phyloP scores from a whole-genome alignment of 2,329 filamentous ascomycete species.

The Cercospora zeina region DNA sequence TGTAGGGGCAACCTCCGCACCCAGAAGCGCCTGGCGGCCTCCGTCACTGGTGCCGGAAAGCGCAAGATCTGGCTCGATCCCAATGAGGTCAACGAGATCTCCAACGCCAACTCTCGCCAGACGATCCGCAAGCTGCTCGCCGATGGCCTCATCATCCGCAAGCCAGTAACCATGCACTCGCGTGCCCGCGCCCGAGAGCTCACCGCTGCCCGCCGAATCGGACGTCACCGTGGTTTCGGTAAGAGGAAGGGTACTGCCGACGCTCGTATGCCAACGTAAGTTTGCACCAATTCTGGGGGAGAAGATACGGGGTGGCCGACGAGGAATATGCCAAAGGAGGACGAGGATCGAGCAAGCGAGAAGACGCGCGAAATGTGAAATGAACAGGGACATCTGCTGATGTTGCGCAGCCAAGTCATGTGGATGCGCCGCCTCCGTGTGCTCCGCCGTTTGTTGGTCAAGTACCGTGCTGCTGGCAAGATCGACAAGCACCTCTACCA shows the following conservation, averaged over 20 bases:
- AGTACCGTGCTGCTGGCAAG: slow-evolving; percentile 99
- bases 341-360: background rate
- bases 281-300: slow-evolving; percentile 29
- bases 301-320: background rate
- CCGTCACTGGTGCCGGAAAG: slow-evolving; percentile 98
- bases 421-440: slow-evolving; percentile 99
- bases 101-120: slow-evolving; percentile 99
- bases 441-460: slow-evolving; percentile 97
- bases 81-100: slow-evolving; percentile 98
- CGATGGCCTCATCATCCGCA: slow-evolving; percentile 99
- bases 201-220: slow-evolving; percentile 89
- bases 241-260: slow-evolving; percentile 99
- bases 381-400: slow-evolving; percentile 32
- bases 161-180: slow-evolving; percentile 99
- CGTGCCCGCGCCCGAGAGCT: slow-evolving; percentile 93
- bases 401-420: slow-evolving; percentile 75
- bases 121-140: slow-evolving; percentile 98
- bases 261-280: slow-evolving; percentile 97
- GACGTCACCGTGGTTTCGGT: slow-evolving; percentile 98
- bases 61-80: slow-evolving; percentile 99
- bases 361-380: background rate
- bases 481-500: slow-evolving; percentile 99
- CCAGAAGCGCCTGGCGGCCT: slow-evolving; percentile 99
- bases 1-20: slow-evolving; percentile 98
- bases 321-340: background rate